Evolutionary conservation across 805 yeast genomes (phyloP).

Genomic region (Hanseniaspora lachancei): DNA sequence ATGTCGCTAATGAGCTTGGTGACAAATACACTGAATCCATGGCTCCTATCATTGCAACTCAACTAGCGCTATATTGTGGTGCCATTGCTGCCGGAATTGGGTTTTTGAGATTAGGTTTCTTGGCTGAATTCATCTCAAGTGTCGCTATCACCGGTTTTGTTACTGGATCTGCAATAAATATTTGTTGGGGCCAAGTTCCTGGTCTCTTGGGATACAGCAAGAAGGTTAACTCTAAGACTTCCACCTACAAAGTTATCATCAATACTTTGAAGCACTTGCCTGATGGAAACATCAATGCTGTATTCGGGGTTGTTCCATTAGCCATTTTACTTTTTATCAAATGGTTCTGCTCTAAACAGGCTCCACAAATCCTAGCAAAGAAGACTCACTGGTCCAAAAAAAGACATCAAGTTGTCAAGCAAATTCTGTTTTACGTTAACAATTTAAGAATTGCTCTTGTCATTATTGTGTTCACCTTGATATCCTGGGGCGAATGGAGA

Average conservation of each 20-base stretch:
- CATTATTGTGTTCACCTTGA: conserved; percentile 67
- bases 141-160: conserved; percentile 92
- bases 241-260: conserved; percentile 59
- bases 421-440: conserved; percentile 51
- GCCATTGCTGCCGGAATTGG: conserved; percentile 75
- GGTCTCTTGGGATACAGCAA: conserved; percentile 63
- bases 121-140: conserved; percentile 74
- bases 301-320: conserved; percentile 70
- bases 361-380: conserved; percentile 40
- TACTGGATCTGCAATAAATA: conserved; percentile 84
- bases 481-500: conserved; percentile 62
- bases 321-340: conserved; percentile 63
- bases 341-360: conserved; percentile 39
- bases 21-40: conserved; percentile 26
- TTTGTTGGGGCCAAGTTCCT: conserved; percentile 76
- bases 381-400: conserved; percentile 11
- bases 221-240: conserved; percentile 54
- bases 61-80: conserved; percentile 71
- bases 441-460: conserved; percentile 74
- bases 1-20: conserved; percentile 43
- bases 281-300: conserved; percentile 64
- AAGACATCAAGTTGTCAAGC: conserved; percentile 20
- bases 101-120: conserved; percentile 67
- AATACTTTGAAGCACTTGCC: conserved; percentile 59
- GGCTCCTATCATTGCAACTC: conserved; percentile 68